phyloP scores from a whole-genome alignment of 768 basidiomycete genomes.

The Pleurotus ostreatus region DNA sequence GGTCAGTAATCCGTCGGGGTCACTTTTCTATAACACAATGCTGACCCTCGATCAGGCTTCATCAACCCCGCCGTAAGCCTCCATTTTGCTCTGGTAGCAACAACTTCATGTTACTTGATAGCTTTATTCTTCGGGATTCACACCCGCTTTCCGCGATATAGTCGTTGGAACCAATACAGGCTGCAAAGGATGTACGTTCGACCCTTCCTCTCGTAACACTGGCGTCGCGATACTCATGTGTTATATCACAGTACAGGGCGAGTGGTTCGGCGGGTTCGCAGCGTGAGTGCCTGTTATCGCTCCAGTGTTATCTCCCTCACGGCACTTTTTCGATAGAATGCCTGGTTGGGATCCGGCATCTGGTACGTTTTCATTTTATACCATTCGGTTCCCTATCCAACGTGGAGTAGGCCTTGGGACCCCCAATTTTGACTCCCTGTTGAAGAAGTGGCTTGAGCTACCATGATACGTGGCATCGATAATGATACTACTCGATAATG shows the following conservation, averaged over 20 bases:
- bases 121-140: conserved; percentile 28
- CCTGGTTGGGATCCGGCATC: conserved; percentile 44
- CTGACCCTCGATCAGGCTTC: conserved; percentile 23
- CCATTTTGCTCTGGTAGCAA: not conserved
- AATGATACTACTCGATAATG: too few species aligned
- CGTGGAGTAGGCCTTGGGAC: conserved; percentile 28
- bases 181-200: conserved; percentile 33
- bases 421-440: conserved; percentile 35
- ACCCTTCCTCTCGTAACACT: not conserved
- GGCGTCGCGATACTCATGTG: not conserved
- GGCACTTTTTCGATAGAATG: conserved; percentile 16
- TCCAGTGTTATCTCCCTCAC: not conserved
- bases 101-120: conserved; percentile 1
- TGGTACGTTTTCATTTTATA: conserved; percentile 13
- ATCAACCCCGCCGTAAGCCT: conserved; percentile 37
- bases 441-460: conserved; percentile 33
- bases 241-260: conserved; percentile 25
- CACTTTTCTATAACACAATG: conserved; percentile 11
- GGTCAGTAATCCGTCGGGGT: conserved; percentile 20
- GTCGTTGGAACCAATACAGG: conserved; percentile 40
- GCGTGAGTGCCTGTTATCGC: conserved; percentile 22
- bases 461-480: conserved; percentile 15
- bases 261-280: conserved; percentile 25
- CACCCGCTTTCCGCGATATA: conserved; percentile 36
- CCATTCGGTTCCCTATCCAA: not conserved